Conservation (phyloP, 2,329 filamentous ascomycete genomes). For the Thyridium curvatum region DNA sequence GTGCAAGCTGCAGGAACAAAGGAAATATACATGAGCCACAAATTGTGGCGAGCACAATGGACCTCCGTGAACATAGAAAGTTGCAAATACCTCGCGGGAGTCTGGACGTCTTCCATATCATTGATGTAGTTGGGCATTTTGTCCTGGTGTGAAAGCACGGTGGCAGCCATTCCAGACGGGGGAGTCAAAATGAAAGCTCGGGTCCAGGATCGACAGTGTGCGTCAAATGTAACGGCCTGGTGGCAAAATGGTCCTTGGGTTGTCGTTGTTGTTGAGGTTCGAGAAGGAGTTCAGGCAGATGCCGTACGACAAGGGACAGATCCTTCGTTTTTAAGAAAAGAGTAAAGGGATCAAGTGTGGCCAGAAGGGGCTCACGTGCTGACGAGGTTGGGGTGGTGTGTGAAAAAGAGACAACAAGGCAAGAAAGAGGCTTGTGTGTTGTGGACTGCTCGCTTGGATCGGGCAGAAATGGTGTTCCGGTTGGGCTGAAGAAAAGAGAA, state of each 20-base stretch:
- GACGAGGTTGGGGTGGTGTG: too few relatives aligned
- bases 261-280: too few relatives aligned
- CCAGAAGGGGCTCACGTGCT: too few relatives aligned
- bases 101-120: conserved; percentile 54
- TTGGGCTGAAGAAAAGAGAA: conserved; percentile 17
- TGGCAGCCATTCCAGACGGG: conserved; percentile 14
- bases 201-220: conserved; percentile 10
- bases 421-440: too few relatives aligned
- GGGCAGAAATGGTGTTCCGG: conserved; percentile 14
- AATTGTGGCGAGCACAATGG: conserved; percentile 21
- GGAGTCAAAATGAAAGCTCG: too few relatives aligned
- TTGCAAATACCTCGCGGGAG: conserved; percentile 53
- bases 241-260: neutral
- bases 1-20: conserved; percentile 11
- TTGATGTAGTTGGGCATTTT: conserved; percentile 47
- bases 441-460: conserved; percentile 11
- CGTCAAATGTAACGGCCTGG: conserved; percentile 1
- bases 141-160: conserved; percentile 16
- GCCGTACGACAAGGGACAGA: too few relatives aligned
- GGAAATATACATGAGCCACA: conserved; percentile 19
- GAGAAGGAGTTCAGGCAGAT: too few relatives aligned
- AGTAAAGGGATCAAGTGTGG: too few relatives aligned
- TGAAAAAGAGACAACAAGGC: too few relatives aligned
- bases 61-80: conserved; percentile 40
- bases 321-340: too few relatives aligned